Evolutionary conservation across 2,329 filamentous ascomycete species (phyloP), one percentile per base, ranked within the genome.

Genomic region (Fusarium heterosporum): DNA sequence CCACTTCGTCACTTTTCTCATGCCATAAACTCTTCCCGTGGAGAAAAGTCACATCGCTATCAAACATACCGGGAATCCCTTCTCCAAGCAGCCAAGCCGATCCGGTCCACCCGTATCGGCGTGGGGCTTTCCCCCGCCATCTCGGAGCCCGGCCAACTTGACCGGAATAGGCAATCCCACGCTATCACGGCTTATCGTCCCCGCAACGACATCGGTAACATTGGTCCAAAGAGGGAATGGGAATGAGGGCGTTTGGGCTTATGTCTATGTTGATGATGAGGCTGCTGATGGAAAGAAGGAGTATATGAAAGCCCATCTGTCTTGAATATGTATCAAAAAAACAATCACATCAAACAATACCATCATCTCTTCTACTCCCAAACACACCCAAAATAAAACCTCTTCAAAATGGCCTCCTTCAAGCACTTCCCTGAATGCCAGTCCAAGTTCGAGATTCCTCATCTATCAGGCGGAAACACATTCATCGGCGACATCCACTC

Each of bases 391-490:
- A 30, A 42, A 51, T n/a, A 19, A 17, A 17, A 46, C 5, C 25
- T 10, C 29, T 17, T 22, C 58, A 76, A 40, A 64, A 81, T 79
- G 78, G 55, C 78, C 29, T 70, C 75, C 51, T 82, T 87, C 75
- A 81, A 79, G 50, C 83, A 90, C 78, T 85, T 83, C 75, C 72
- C 82, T 49, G 82, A 87, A 72, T 87, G 87, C 1, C 87, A 90
- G 74, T 82, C 80, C 26, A 81, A 78, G 38, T 90, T 85, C 78
- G 86, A 89, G 71, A 87, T 87, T 5, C 88, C 88, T 8, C 82
- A 89, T 46, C 87, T 91, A 62, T 86, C 87, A 34, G 89, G 89
- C 70, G 86, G 90, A 64, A 91, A 91, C 72, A 88, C 88, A 29
- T 91, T 82, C 74, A 82, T 91, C 5, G 88, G 88, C 40, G 89